phyloP scores from a whole-genome alignment of 371 early-diverging fungal species.

The Choanephora cucurbitarum region DNA sequence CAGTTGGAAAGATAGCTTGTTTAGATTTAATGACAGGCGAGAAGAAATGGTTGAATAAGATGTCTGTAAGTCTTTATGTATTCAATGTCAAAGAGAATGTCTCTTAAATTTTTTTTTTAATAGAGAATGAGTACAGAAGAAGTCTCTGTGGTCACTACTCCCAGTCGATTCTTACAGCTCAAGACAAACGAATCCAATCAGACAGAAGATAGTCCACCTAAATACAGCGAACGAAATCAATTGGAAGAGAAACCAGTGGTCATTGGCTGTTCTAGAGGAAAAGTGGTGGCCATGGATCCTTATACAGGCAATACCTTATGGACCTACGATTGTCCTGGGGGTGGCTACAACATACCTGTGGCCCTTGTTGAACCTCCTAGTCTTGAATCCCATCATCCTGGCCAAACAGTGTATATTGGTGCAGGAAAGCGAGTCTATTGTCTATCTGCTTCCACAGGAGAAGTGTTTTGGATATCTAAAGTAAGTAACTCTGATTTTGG shows the following conservation, averaged over 20 bases:
- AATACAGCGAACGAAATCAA: not conserved
- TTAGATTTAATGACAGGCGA: slow-evolving; percentile 12
- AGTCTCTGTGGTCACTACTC: slow-evolving; percentile 17
- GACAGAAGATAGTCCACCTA: not conserved
- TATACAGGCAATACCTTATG: slow-evolving; percentile 31
- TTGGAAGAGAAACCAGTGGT: slow-evolving; percentile 15
- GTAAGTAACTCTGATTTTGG: slow-evolving; percentile 26
- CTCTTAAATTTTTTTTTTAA: too few relatives aligned
- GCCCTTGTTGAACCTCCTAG: slow-evolving; percentile 29
- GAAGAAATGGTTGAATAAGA: slow-evolving; percentile 18
- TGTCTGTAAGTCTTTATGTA: slow-evolving; percentile 26
- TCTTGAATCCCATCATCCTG: not conserved
- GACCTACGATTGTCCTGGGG: slow-evolving; percentile 37
- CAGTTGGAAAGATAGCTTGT: slow-evolving; percentile 13
- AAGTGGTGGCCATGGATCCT: slow-evolving; percentile 32
- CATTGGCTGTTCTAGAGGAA: slow-evolving; percentile 28
- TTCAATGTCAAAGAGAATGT: too few relatives aligned
- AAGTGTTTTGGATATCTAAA: slow-evolving; percentile 26
- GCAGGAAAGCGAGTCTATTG: slow-evolving; percentile 33
- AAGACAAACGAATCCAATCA: not conserved
- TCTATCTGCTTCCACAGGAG: slow-evolving; percentile 24
- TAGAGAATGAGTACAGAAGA: slow-evolving; percentile 20
- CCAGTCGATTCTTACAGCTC: slow-evolving; percentile 9
- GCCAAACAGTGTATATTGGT: slow-evolving; percentile 27
- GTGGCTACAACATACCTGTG: slow-evolving; percentile 26